phyloP scores from a whole-genome alignment of 1,139 yeast genomes.

The Suhomyces maxii region DNA sequence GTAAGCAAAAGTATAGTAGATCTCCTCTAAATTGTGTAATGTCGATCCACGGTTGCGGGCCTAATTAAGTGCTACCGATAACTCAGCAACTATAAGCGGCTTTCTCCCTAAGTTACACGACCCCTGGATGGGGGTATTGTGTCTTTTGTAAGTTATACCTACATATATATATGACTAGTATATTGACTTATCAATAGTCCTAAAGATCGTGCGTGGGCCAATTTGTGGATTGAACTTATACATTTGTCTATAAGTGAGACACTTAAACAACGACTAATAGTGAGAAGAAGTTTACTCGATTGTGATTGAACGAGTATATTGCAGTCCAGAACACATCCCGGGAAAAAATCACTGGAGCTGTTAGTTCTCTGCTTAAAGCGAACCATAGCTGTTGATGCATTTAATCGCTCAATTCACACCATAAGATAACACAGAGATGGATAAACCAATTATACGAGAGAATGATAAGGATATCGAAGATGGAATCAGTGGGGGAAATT shows the following conservation, averaged over 20 bases:
- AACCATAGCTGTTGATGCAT: background rate
- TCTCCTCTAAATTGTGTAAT: background rate
- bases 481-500: background rate
- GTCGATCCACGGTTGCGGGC: no score
- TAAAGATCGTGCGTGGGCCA: no score
- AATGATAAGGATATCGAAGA: background rate
- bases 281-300: background rate
- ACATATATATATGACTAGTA: no score
- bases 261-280: background rate
- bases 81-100: no score
- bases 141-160: no score
- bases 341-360: background rate
- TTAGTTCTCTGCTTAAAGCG: background rate
- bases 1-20: background rate
- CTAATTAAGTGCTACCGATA: no score
- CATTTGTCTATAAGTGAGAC: background rate
- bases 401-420: background rate
- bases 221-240: no score
- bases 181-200: no score
- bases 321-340: background rate
- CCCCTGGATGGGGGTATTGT: no score
- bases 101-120: no score
- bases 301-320: background rate
- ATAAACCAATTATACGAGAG: slow-evolving; percentile 1
- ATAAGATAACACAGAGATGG: slow-evolving; percentile 1